These are phyloP conservation scores for Bolboschoenus planiculmis DNA, from an alignment of 176 grass and related monocot genomes.

Conservation along the genomic window DNA sequence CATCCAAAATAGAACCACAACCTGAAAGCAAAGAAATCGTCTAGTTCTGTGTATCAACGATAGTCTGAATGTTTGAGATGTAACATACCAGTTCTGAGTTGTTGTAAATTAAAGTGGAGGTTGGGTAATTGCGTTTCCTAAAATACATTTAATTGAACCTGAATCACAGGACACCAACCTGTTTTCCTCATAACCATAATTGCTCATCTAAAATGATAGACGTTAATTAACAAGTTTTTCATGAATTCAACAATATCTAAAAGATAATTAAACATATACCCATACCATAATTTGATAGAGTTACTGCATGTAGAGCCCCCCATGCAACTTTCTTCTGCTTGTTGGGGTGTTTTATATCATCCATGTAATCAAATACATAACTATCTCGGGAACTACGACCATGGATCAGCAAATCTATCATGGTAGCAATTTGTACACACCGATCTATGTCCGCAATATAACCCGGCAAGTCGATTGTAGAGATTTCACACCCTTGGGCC, in stretches of 20 bases:
- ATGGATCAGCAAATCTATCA: not conserved
- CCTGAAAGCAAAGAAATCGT: not conserved
- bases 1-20: not conserved
- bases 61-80: not conserved
- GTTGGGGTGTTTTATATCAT: not conserved
- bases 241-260: not conserved
- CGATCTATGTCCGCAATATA: not conserved
- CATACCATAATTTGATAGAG: not conserved
- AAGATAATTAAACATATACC: not conserved
- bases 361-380: not conserved
- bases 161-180: not conserved
- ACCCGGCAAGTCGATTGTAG: not conserved
- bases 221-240: not conserved
- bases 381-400: not conserved
- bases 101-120: not conserved
- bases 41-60: not conserved
- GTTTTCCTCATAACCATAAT: not conserved
- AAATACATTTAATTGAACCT: not conserved
- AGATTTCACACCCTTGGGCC: not conserved
- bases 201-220: not conserved
- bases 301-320: not conserved
- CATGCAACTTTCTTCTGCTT: not conserved
- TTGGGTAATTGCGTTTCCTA: not conserved
- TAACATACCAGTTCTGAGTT: not conserved
- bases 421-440: not conserved